phyloP scores from a whole-genome alignment of 148 eudicot species.

The Dysphania ambrosioides region DNA sequence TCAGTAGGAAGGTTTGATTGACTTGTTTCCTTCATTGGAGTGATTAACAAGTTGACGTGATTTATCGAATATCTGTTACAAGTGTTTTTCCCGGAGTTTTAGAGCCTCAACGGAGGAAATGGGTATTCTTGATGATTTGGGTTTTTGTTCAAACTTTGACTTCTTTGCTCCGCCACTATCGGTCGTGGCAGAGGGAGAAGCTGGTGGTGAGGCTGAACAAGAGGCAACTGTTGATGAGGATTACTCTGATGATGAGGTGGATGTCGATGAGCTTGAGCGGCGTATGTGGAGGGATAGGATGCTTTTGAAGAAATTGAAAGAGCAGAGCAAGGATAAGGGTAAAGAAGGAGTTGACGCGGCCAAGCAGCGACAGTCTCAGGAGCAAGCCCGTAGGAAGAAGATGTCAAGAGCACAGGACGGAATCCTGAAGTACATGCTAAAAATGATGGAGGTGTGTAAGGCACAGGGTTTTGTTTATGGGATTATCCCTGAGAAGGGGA shows the following conservation, averaged over 20 bases:
- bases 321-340: constrained; percentile 40
- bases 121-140: constrained; percentile 41
- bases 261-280: constrained; percentile 53
- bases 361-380: constrained; percentile 47
- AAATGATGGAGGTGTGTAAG: constrained; percentile 63
- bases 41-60: no score
- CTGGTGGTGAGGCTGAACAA: constrained; percentile 33
- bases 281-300: constrained; percentile 57
- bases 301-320: constrained; percentile 46
- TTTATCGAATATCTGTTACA: no score
- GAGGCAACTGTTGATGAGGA: constrained; percentile 41
- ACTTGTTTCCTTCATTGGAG: not conserved
- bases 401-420: constrained; percentile 54
- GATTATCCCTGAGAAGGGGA: constrained; percentile 57
- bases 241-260: constrained; percentile 56
- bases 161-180: constrained; percentile 24
- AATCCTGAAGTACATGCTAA: constrained; percentile 51
- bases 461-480: constrained; percentile 67
- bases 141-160: constrained; percentile 36
- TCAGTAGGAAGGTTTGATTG: no score
- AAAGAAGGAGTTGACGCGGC: constrained; percentile 39
- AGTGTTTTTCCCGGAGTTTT: no score
- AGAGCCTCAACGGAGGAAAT: constrained; percentile 13
- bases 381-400: constrained; percentile 50
- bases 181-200: constrained; percentile 28